phyloP scores from a whole-genome alignment of 257 asterid species.

The Solanum virginianum region DNA sequence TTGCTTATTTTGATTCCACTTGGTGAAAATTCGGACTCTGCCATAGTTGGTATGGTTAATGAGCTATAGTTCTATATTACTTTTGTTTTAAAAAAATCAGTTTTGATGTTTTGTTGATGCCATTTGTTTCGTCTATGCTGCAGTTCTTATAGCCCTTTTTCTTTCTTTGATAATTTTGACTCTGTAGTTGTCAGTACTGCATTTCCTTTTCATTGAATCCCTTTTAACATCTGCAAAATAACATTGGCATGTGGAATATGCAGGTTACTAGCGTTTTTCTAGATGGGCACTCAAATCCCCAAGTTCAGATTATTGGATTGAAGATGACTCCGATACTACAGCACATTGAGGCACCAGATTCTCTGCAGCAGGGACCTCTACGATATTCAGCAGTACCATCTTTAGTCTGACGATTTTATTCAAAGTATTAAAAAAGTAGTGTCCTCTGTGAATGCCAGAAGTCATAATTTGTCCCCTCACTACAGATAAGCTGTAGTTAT shows the following conservation, averaged over 20 bases:
- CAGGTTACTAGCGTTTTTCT: conserved; percentile 57
- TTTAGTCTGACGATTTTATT: background rate
- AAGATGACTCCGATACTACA: conserved; percentile 43
- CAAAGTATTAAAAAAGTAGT: background rate
- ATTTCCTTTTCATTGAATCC: background rate
- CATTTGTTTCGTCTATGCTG: background rate
- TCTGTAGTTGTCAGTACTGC: background rate
- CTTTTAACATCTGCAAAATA: background rate
- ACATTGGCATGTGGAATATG: background rate
- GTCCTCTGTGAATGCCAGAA: background rate
- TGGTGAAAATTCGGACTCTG: background rate
- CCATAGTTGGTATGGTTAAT: background rate
- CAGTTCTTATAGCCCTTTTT: background rate
- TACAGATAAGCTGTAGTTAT: background rate
- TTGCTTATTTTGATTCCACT: background rate
- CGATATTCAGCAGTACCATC: conserved; percentile 25
- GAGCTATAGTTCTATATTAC: background rate
- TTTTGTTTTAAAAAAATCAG: background rate
- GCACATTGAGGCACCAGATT: conserved; percentile 40
- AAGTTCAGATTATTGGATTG: conserved; percentile 56
- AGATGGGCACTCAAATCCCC: conserved; percentile 72
- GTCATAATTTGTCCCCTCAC: background rate
- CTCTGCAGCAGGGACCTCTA: conserved; percentile 33
- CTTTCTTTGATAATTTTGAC: background rate
- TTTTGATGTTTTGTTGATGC: background rate